Evolutionary conservation across 345 rosid genomes (phyloP), one percentile per base, ranked within the genome.

Genomic region (Brassica incana): DNA sequence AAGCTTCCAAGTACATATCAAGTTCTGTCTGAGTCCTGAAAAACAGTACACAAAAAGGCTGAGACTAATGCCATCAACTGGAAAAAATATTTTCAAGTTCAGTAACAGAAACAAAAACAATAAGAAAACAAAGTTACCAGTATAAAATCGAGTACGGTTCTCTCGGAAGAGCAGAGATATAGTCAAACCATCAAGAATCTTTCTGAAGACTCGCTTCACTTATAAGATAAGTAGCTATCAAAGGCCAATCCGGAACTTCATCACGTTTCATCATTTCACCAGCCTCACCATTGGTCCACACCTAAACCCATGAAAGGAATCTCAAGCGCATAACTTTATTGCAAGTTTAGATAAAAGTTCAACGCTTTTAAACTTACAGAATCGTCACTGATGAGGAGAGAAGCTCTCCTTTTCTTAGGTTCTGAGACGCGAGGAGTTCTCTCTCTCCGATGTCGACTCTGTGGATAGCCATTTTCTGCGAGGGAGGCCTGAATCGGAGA

Each of bases 161-260:
- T 67, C 83, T 78, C 1, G 97, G 99, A 66, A 95, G 87, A 59
- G 97, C 99, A 0, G 97, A 86, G 67, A 95, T 92, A 77, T 92
- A 95, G 73, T 92, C 90, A 75, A 75, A 80, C 97, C 99, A 95
- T 87, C 91, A 86, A 4, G 99, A 95, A 65, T 85, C 85, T 58
- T 85, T 85, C 79, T 80, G 76, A 45, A 85, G 85, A 82, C 92
- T 92, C 75, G 97, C 97, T 86, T 95, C 99, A 60, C 97, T 91
- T 72, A 92, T 91, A 83, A 95, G 86, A 74, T 92, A 89, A 63
- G 89, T 91, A 5, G 97, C 97, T 18, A 92, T 85, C 78, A 92
- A 80, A 18, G 99, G 99, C 97, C 97, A 95, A 87, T 95, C 95
- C 8, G 97, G 99, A 15, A 95, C 97, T 30, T 90, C 91, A 65